Evolutionary conservation across 2,329 filamentous ascomycete species (phyloP), one percentile per base, ranked within the genome.

Genomic region (Helicocarpus griseus): DNA sequence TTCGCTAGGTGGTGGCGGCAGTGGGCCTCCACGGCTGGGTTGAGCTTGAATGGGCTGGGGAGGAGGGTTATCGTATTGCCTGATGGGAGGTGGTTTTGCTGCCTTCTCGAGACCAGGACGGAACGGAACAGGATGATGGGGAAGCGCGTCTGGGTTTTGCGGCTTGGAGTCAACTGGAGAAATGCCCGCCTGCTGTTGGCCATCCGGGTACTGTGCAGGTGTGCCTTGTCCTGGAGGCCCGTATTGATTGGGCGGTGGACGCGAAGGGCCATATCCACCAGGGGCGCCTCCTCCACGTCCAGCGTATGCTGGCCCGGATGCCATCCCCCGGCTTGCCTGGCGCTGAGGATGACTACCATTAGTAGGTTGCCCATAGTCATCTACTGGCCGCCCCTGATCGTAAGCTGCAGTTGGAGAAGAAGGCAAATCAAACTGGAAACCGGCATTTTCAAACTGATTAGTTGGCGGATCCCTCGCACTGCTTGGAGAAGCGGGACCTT

Each of bases 381-480:
- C 56, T 24, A 56, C 49, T 24, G 48, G 58, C 21, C 53, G 52
- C 19, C 46, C 45, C 22, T 56, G 41, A n/a, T 28, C 53, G 7
- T 53, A 53, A 31, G 51, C 49, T 14, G 36, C 28, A 13, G 47
- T 48, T 19, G 49, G 50, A 28, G 45, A 33, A 26, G 48, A 35
- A 13, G 80, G 82, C 77, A 90, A 85, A 61, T 89, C 87, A 58
- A 89, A 89, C 1, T 86, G 77, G 7, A 85, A 86, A 2, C 80
- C 75, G 59, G 86, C 65, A 55, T 70, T 64, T 44, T 69, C 65
- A 49, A 72, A 69, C 38, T 68, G 63, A 48, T 65, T 67, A 1
- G 61, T 56, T 8, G 61, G 49, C 41, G 58, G 55, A 14, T 77
- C 35, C 69, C 75, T 61, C 71, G 76, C 58, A 31, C 61, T 61